Evolutionary conservation across 2,329 filamentous ascomycete genomes (phyloP), one percentile per base, ranked within the genome.

Genomic region (Mollisia scopiformis): DNA sequence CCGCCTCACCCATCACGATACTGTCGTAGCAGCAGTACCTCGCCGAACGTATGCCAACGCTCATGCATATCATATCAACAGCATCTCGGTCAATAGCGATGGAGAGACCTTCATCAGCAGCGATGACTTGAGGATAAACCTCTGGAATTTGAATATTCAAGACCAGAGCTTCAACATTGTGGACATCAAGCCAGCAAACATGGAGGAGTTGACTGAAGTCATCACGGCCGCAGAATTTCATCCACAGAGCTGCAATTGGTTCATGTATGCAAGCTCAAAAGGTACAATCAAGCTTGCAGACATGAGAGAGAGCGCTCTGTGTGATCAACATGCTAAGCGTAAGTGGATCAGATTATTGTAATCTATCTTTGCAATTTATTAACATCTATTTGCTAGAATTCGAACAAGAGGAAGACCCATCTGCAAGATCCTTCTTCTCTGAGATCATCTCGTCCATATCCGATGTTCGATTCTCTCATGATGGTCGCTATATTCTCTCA

Each of bases 101-200:
- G 95, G 94, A 59, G 95, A 99, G 82, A 99, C 95, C 0, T 99
- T 98, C 78, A 97, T 99, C 79, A 97, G 93, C 81, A 97, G 93
- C 75, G 95, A 99, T 75, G 95, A 99, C 75, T 81, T 99, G 66
- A 89, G 95, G 65, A 96, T 99, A 82, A 99, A 99, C 77, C 82
- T 99, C 59, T 99, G 95, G 95, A 98, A 99, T 75, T 83, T 98
- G 70, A 98, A 98, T 78, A 99, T 99, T 66, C 95, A 99, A 76
- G 94, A 98, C 71, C 94, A 98, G 79, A 98, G 95, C 81, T 99
- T 99, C 85, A 99, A 99, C 79, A 99, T 99, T 75, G 95, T 99
- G 64, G 95, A 99, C 76, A 99, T 99, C 83, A 99, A 99, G 78
- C 95, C 95, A 8, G 95, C 95, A 41, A 99, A 99, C 77, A 99